Conservation (phyloP, 306 rosid species). For the Astragalus glycyphyllos region DNA sequence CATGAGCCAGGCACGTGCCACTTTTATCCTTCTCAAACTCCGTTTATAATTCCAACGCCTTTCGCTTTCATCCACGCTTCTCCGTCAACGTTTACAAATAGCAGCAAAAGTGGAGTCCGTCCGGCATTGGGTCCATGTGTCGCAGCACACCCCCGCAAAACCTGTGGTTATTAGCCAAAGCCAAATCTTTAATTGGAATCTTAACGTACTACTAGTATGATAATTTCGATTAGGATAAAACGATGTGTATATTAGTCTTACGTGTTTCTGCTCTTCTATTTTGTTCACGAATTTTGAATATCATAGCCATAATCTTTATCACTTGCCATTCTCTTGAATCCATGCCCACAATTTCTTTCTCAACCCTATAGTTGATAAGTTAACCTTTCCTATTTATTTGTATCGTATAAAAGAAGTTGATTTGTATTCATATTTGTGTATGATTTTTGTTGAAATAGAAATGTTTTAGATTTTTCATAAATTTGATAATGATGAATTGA, state of each 20-base stretch:
- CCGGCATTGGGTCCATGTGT: conserved; percentile 62
- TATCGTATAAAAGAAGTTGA: too few relatives aligned
- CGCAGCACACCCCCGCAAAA: conserved; percentile 51
- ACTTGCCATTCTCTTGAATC: not conserved
- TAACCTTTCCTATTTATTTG: too few relatives aligned
- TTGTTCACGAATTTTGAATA: conserved; percentile 4
- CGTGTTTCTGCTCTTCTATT: not conserved
- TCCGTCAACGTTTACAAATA: not conserved
- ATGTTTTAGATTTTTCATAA: too few relatives aligned
- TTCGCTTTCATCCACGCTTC: conserved; percentile 7
- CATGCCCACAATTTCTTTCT: not conserved
- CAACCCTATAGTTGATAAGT: too few relatives aligned
- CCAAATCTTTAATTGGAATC: conserved; percentile 4
- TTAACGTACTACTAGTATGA: not conserved
- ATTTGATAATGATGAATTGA: too few relatives aligned
- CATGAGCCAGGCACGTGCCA: conserved; percentile 42
- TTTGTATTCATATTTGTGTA: too few relatives aligned
- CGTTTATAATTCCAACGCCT: conserved; percentile 35
- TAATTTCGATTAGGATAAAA: not conserved
- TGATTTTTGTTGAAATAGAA: too few relatives aligned
- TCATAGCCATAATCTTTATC: conserved; percentile 20
- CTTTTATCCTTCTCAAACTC: not conserved
- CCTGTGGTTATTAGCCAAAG: conserved; percentile 41
- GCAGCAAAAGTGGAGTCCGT: conserved; percentile 50
- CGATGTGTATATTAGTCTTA: not conserved